Conservation (phyloP, 805 yeast genomes). For the Starmerella stellata region DNA sequence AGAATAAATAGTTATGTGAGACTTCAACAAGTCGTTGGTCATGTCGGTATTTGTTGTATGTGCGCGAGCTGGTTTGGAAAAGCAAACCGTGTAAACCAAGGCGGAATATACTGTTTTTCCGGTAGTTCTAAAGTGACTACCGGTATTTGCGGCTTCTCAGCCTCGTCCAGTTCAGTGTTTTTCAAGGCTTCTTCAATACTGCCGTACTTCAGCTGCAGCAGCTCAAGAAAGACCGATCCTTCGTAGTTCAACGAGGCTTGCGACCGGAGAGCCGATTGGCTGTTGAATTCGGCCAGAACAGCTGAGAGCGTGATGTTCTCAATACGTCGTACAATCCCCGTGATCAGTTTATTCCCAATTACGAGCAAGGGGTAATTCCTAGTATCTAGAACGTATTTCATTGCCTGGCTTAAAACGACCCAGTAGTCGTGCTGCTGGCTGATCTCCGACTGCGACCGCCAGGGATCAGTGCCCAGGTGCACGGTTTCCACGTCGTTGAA, state of each 20-base stretch:
- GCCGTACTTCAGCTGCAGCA: conserved; percentile 35
- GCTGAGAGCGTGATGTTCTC: conserved; percentile 83
- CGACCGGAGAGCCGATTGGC: conserved; percentile 51
- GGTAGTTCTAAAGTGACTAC: conserved; percentile 6
- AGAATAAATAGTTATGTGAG: too few species aligned
- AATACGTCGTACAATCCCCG: conserved; percentile 63
- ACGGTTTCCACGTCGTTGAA: conserved; percentile 23
- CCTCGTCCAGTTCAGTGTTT: conserved; percentile 2
- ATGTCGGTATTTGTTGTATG: too few species aligned
- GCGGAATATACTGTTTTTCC: neutral
- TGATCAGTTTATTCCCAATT: conserved; percentile 61
- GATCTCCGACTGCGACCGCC: conserved; percentile 20
- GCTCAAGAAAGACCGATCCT: conserved; percentile 67
- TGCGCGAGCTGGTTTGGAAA: too few species aligned
- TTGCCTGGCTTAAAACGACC: conserved; percentile 39
- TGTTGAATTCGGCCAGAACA: conserved; percentile 66
- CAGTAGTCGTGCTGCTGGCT: conserved; percentile 5
- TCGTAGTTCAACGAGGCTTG: conserved; percentile 34
- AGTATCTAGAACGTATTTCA: conserved; percentile 45
- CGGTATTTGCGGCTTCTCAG: conserved; percentile 1
- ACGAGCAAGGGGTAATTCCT: conserved; percentile 50
- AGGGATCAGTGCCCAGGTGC: conserved; percentile 24
- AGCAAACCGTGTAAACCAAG: conserved; percentile 6
- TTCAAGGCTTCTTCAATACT: conserved; percentile 31
- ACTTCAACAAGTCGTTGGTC: too few species aligned